Conservation (phyloP, 495 filamentous ascomycete genomes). For the Aspergillus heteromorphus region DNA sequence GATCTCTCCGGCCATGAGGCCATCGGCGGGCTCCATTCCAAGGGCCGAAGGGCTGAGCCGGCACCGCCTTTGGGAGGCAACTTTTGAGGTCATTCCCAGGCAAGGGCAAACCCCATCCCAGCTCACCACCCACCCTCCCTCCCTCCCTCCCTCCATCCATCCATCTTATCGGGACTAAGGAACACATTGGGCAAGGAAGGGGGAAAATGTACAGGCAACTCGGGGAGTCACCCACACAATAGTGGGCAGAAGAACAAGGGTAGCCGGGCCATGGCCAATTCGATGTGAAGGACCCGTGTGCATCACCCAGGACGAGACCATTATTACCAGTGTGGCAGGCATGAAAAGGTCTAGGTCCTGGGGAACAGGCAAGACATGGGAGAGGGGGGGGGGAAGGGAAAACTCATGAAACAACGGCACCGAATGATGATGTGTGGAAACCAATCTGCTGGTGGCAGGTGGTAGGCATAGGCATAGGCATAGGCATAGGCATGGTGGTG, state of each 20-base stretch:
- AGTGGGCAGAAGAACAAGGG: too few relatives aligned
- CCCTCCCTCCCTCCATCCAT: neutral
- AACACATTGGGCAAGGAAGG: neutral
- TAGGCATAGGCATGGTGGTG: neutral
- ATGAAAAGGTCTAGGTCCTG: neutral
- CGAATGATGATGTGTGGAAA: neutral
- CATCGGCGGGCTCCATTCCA: slow-evolving; percentile 15
- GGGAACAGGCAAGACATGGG: neutral
- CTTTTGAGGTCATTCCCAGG: too few relatives aligned
- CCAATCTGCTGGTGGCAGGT: neutral
- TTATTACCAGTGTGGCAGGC: neutral
- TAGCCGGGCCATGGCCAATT: neutral
- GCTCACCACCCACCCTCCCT: neutral
- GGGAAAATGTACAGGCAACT: too few relatives aligned
- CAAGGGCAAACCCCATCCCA: neutral
- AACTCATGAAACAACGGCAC: neutral
- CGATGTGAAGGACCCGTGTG: neutral
- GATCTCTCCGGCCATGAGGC: slow-evolving; percentile 15
- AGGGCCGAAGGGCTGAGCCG: neutral
- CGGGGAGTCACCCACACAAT: too few relatives aligned
- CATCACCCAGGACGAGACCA: neutral
- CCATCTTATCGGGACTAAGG: neutral
- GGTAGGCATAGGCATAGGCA: neutral
- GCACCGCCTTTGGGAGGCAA: neutral
- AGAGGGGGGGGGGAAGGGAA: neutral